These are phyloP conservation scores for Alloteropsis semialata DNA, from an alignment of 176 grass and related monocot species.

Conservation along the genomic window DNA sequence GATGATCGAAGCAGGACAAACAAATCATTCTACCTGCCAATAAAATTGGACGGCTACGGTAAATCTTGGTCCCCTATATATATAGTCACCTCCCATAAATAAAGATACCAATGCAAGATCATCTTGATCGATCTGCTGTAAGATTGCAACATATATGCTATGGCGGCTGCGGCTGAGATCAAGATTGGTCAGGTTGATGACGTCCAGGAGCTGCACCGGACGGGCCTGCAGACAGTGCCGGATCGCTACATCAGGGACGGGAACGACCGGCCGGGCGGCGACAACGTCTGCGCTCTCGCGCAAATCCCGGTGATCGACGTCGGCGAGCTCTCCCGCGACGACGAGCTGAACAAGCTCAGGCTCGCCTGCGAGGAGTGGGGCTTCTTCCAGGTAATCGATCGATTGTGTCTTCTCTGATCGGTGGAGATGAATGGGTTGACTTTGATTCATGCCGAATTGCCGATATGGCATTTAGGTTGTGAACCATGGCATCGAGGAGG, in stretches of 20 bases:
- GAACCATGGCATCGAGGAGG: slow-evolving; percentile 66
- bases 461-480: slow-evolving; percentile 40
- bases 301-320: slow-evolving; percentile 69
- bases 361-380: slow-evolving; percentile 81
- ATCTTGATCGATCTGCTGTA: too few relatives aligned
- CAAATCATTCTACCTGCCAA: background rate
- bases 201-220: slow-evolving; percentile 68
- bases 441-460: background rate
- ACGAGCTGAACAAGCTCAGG: slow-evolving; percentile 49
- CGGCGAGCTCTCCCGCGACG: slow-evolving; percentile 31
- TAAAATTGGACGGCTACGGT: slow-evolving; percentile 5
- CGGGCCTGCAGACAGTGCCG: slow-evolving; percentile 34
- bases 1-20: background rate
- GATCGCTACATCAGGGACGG: slow-evolving; percentile 62
- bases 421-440: too few relatives aligned
- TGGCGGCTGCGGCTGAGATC: slow-evolving; percentile 25
- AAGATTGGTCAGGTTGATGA: slow-evolving; percentile 57
- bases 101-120: background rate
- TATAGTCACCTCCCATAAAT: background rate
- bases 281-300: background rate
- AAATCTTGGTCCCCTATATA: background rate
- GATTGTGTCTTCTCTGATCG: too few relatives aligned
- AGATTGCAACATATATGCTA: too few relatives aligned
- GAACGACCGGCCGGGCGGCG: slow-evolving; percentile 44
- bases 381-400: slow-evolving; percentile 74